Evolutionary conservation across 2,329 filamentous ascomycete genomes (phyloP).

Genomic region (Cercospora nicotianae): DNA sequence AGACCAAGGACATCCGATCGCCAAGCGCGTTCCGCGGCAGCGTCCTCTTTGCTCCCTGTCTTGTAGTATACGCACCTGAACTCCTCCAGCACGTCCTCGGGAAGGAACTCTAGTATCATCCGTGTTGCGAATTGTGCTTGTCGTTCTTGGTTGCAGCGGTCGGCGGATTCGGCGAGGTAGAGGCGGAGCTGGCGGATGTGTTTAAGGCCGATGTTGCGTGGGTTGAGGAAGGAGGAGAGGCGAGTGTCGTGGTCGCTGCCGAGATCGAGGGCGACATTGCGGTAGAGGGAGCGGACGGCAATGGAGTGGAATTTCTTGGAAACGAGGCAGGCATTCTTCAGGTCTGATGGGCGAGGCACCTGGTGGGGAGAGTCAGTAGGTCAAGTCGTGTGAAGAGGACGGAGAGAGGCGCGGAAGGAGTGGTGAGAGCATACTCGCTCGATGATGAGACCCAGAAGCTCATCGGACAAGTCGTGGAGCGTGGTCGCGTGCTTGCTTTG

Average conservation of each 20-base stretch:
- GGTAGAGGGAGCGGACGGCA: conserved; percentile 49
- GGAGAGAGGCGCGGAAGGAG: not conserved
- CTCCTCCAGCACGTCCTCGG: conserved; percentile 51
- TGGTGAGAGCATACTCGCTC: conserved; percentile 26
- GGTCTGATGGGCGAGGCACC: conserved; percentile 50
- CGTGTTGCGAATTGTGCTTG: conserved; percentile 51
- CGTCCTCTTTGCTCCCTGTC: not conserved
- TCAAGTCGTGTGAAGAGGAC: not conserved
- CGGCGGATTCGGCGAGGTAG: conserved; percentile 47
- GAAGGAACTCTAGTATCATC: conserved; percentile 52
- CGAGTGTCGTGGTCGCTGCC: conserved; percentile 47
- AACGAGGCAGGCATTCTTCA: conserved; percentile 50
- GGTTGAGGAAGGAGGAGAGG: conserved; percentile 49
- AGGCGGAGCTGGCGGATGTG: conserved; percentile 50
- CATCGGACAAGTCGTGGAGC: conserved; percentile 29
- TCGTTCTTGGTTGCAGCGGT: conserved; percentile 46
- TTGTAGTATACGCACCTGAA: conserved; percentile 41
- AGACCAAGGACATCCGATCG: not conserved
- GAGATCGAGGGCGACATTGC: conserved; percentile 50
- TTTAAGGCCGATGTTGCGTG: conserved; percentile 50
- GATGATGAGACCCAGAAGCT: conserved; percentile 31
- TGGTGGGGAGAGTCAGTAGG: conserved; percentile 25
- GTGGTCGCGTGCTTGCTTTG: conserved; percentile 17
- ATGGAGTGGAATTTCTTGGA: conserved; percentile 51
- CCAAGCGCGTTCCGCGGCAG: not conserved